Evolutionary conservation across 352 stramenopile genomes (phyloP).

Genomic region (Halophytophthora polymorphica): DNA sequence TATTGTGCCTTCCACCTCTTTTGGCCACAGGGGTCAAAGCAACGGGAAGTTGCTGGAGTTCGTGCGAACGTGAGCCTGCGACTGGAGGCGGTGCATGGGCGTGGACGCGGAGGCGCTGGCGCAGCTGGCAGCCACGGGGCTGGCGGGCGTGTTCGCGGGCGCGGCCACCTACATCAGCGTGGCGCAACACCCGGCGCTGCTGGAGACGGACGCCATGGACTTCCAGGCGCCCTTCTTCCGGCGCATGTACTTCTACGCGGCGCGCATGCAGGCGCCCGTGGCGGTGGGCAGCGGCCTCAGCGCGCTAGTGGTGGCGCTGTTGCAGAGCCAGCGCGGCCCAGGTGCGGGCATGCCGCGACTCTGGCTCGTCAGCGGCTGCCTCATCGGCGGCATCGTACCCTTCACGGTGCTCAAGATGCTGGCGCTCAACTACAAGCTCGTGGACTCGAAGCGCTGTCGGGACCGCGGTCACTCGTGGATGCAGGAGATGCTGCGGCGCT

Average conservation of each 20-base stretch:
- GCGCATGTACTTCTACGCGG: slow-evolving; percentile 76
- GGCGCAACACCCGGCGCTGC: slow-evolving; percentile 67
- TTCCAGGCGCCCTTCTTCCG: slow-evolving; percentile 78
- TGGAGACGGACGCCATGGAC: slow-evolving; percentile 46
- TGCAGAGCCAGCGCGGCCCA: slow-evolving; percentile 32
- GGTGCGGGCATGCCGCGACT: slow-evolving; percentile 36
- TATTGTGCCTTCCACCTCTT: too few species aligned
- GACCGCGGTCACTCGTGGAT: slow-evolving; percentile 44
- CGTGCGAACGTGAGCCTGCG: neutral
- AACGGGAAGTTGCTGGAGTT: neutral
- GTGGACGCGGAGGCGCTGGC: slow-evolving; percentile 57
- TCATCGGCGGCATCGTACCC: slow-evolving; percentile 56
- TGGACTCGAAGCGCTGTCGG: slow-evolving; percentile 42
- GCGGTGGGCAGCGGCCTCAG: slow-evolving; percentile 51
- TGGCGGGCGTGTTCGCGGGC: slow-evolving; percentile 68
- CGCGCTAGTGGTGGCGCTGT: slow-evolving; percentile 40
- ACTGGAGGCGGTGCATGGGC: slow-evolving; percentile 19
- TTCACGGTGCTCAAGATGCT: slow-evolving; percentile 74
- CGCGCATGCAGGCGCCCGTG: slow-evolving; percentile 59
- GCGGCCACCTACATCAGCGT: slow-evolving; percentile 67
- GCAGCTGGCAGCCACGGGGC: slow-evolving; percentile 51
- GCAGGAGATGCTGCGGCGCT: slow-evolving; percentile 46
- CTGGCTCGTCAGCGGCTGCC: slow-evolving; percentile 52
- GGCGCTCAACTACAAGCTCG: slow-evolving; percentile 53
- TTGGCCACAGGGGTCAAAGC: too few species aligned